These are phyloP conservation scores for Clitopilus hobsonii DNA, from an alignment of 768 basidiomycete species.

Conservation along the genomic window DNA sequence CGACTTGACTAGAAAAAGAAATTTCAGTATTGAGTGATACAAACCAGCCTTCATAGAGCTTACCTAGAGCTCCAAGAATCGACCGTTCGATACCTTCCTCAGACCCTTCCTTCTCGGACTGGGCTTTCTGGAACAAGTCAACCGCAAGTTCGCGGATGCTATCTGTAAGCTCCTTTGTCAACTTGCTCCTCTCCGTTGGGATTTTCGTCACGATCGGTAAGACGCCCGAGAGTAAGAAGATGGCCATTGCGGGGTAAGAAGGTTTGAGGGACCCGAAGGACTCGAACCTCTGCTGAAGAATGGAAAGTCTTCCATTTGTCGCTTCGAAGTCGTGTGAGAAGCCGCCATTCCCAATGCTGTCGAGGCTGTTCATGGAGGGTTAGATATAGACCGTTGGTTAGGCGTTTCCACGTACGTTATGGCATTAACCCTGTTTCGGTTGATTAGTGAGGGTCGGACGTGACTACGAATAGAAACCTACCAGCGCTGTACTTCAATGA, in stretches of 20 bases:
- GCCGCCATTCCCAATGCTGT: constrained; percentile 53
- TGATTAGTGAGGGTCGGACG: constrained; percentile 26
- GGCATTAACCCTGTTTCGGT: constrained; percentile 25
- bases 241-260: not conserved
- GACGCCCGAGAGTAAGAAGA: not conserved
- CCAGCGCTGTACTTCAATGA: constrained; percentile 24
- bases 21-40: too few relatives aligned
- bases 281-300: not conserved
- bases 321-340: constrained; percentile 55
- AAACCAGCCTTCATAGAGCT: not conserved
- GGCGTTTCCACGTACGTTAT: not conserved
- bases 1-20: too few relatives aligned
- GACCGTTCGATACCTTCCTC: not conserved
- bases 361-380: constrained; percentile 31
- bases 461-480: not conserved
- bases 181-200: not conserved
- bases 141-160: not conserved
- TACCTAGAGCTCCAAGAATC: not conserved
- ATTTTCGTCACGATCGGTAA: not conserved
- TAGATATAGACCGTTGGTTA: not conserved
- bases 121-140: not conserved
- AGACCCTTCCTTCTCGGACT: not conserved
- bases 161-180: not conserved
- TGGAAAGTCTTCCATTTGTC: constrained; percentile 35
- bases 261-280: not conserved